phyloP scores from a whole-genome alignment of 805 yeast genomes.

The Saccharomycopsis fibuligera region DNA sequence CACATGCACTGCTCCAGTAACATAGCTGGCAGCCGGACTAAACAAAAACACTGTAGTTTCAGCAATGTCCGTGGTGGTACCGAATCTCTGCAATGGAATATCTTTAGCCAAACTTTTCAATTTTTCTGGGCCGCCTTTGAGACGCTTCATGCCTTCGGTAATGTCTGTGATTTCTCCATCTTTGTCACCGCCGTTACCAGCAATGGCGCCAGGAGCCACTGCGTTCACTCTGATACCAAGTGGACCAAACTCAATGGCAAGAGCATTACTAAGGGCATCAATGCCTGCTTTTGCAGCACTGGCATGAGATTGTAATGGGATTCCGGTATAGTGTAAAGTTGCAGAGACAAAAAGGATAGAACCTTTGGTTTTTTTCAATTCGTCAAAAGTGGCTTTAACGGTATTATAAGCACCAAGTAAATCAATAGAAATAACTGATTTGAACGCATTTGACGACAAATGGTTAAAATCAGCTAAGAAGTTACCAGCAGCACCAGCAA shows the following conservation, averaged over 20 bases:
- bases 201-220: slow-evolving; percentile 90
- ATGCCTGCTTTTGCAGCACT: slow-evolving; percentile 96
- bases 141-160: slow-evolving; percentile 78
- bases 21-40: slow-evolving; percentile 72
- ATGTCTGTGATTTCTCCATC: slow-evolving; percentile 89
- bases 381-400: slow-evolving; percentile 69
- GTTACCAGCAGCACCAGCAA: slow-evolving; percentile 97
- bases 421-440: slow-evolving; percentile 81
- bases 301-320: slow-evolving; percentile 84
- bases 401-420: slow-evolving; percentile 86
- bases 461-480: slow-evolving; percentile 75
- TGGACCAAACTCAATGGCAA: slow-evolving; percentile 91
- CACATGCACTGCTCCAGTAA: slow-evolving; percentile 70
- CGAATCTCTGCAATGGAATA: slow-evolving; percentile 43
- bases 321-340: slow-evolving; percentile 83
- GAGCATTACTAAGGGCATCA: slow-evolving; percentile 75
- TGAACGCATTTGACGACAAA: slow-evolving; percentile 80
- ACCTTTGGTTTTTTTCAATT: slow-evolving; percentile 64
- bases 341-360: slow-evolving; percentile 75
- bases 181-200: slow-evolving; percentile 56
- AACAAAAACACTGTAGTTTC: slow-evolving; percentile 79
- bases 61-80: slow-evolving; percentile 68
- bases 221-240: slow-evolving; percentile 77
- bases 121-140: slow-evolving; percentile 38
- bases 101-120: slow-evolving; percentile 32